Evolutionary conservation across 345 rosid genomes (phyloP).

Genomic region (Brassica rapa): DNA sequence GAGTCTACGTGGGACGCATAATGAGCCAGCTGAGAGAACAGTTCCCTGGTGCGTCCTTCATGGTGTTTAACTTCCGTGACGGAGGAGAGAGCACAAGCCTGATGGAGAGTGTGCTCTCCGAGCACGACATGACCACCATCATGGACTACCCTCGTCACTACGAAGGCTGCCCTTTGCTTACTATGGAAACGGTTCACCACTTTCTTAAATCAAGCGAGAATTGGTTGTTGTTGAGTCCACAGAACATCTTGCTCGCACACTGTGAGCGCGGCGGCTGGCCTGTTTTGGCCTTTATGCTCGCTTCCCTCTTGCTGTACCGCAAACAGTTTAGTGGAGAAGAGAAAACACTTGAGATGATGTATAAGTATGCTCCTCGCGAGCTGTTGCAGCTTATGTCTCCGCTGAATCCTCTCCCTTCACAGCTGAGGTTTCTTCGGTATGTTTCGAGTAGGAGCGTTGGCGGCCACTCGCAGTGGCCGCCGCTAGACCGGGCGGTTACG

Average conservation of each 20-base stretch:
- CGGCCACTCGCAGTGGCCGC: conserved; percentile 57
- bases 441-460: conserved; percentile 70
- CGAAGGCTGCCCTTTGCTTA: conserved; percentile 75
- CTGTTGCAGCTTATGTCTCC: conserved; percentile 65
- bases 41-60: conserved; percentile 62
- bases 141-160: conserved; percentile 80
- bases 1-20: conserved; percentile 55
- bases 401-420: conserved; percentile 71
- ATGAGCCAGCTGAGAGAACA: conserved; percentile 57
- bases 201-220: conserved; percentile 71
- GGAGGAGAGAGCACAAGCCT: conserved; percentile 56
- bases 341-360: conserved; percentile 73
- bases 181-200: conserved; percentile 68
- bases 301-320: conserved; percentile 64
- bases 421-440: conserved; percentile 76
- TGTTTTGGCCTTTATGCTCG: conserved; percentile 75
- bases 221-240: conserved; percentile 65
- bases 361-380: conserved; percentile 74
- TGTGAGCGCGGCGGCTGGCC: conserved; percentile 84
- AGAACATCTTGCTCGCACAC: conserved; percentile 66
- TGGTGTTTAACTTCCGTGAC: conserved; percentile 79
- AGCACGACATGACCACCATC: conserved; percentile 76
- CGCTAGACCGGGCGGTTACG: conserved; percentile 63
- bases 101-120: conserved; percentile 53
- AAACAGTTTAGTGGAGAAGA: conserved; percentile 65